A percentile compares a stretch with the other conserved stretches of the same genome.
phyloP scores from a whole-genome alignment of 2,329 filamentous ascomycete genomes.

The Huntiella moniliformis region DNA sequence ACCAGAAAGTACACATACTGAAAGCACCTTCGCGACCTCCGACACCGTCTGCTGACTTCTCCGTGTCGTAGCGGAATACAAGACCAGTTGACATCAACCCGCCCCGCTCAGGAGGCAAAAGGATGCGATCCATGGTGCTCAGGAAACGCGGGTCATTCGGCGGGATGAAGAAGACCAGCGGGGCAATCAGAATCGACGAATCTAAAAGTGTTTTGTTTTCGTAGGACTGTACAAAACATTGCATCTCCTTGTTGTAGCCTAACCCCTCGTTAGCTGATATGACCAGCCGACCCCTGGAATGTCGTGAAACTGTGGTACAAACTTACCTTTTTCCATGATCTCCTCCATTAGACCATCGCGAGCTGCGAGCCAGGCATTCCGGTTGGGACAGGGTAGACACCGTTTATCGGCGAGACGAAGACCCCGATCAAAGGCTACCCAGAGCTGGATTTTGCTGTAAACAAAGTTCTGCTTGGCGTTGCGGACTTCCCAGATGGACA shows the following conservation, averaged over 20 bases:
- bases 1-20: constrained; percentile 69
- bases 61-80: constrained; percentile 57
- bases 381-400: constrained; percentile 55
- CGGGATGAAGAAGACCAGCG: constrained; percentile 61
- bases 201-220: constrained; percentile 52
- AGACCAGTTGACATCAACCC: constrained; percentile 57
- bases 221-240: constrained; percentile 58
- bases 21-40: constrained; percentile 60
- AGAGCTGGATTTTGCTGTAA: constrained; percentile 70
- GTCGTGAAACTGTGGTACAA: neutral
- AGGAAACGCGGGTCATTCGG: constrained; percentile 61
- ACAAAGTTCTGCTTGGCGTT: constrained; percentile 59
- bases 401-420: constrained; percentile 57
- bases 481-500: constrained; percentile 71
- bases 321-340: constrained; percentile 49
- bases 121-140: constrained; percentile 52
- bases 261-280: neutral
- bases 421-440: constrained; percentile 63
- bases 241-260: constrained; percentile 52
- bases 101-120: constrained; percentile 54
- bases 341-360: constrained; percentile 55
- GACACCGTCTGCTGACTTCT: constrained; percentile 51
- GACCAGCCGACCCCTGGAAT: neutral
- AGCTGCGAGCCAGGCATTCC: constrained; percentile 44
- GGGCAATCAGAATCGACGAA: constrained; percentile 56